Base-by-base conservation (phyloP, 139 green algal species). In the Chlamydomonas schloesseri region DNA sequence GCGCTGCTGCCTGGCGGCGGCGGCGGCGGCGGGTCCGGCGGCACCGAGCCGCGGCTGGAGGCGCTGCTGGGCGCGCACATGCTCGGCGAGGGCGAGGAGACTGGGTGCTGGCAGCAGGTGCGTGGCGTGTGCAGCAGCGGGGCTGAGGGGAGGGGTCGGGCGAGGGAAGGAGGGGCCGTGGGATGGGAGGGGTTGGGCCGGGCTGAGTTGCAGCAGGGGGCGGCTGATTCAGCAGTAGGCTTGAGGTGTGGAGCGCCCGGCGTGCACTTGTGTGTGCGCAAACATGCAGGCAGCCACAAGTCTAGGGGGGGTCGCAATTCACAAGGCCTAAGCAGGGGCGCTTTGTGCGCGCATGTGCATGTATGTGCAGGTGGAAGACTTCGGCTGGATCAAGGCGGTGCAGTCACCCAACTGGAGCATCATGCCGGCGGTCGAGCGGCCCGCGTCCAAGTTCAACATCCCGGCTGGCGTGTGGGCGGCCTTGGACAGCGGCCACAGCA, bases 381-480 rank as follows among this genome's bases (percentile, higher is more conserved):
- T 98, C 92, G 93, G 93, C 10, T 98, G 96, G 96, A 91, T 98
- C 71, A 94, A 94, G 67, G 86, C 94, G 13, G 87, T 80, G 31
- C 91, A 92, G 33, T 97, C 93, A 0, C 96, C 96, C 21, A 93
- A 98, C 85, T 98, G 96, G 96, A 33, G 62, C 29, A 42, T 94
- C 24, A 53, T 94, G 88, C 88, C 90, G 21, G 82, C 89, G 71
- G 81, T 33, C 14, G 77, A 92, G 67, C 70, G 88, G 24, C 69
- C 80, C 13, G 20, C 3, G 69, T 0, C 42, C 53, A 70, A 14
- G 14, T 2, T 62, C 34, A 28, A 17, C 18, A 70, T 87, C 13
- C 81, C 81, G 34, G 46, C 37, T 34, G 33, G 15, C 2, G 64
- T 85, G 31, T 85, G 79, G 79, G 79, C 42, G 6, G n/a, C n/a